Percentiles rank a stretch among this genome's conserved stretches.
phyloP scores from a whole-genome alignment of 2,329 filamentous ascomycete genomes.

The Microsporum canis region DNA sequence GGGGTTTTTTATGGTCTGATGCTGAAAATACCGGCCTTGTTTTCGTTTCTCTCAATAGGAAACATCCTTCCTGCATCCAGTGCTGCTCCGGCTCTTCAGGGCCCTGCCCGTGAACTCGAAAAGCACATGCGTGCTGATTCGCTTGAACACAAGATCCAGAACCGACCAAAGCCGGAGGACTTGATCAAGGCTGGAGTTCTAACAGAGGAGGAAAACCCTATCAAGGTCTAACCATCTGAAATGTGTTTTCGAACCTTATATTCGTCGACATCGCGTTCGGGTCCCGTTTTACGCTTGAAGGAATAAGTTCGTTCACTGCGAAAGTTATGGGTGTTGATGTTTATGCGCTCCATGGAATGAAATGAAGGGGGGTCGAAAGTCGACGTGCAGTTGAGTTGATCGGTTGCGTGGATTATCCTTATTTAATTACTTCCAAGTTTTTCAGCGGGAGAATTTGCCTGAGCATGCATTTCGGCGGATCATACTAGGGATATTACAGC shows the following conservation, averaged over 20 bases:
- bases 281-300: neutral
- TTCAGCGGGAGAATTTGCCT: neutral
- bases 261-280: neutral
- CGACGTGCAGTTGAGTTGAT: neutral
- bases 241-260: neutral
- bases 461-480: neutral
- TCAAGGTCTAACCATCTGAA: conserved; percentile 13
- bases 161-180: conserved; percentile 63
- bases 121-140: conserved; percentile 79
- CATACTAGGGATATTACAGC: neutral
- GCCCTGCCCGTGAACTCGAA: conserved; percentile 71
- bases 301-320: neutral
- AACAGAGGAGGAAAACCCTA: conserved; percentile 47
- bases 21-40: conserved; percentile 8
- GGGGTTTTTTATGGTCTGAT: neutral
- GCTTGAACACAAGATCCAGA: conserved; percentile 74
- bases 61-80: conserved; percentile 76
- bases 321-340: neutral
- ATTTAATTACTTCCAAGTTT: neutral
- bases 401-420: neutral
- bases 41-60: conserved; percentile 37
- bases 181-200: conserved; percentile 72
- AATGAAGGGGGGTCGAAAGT: neutral
- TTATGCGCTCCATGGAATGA: neutral
- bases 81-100: conserved; percentile 67